A percentile compares a stretch with the other conserved stretches of the same genome.
phyloP scores from a whole-genome alignment of 805 yeast genomes.

The Candida maesae region DNA sequence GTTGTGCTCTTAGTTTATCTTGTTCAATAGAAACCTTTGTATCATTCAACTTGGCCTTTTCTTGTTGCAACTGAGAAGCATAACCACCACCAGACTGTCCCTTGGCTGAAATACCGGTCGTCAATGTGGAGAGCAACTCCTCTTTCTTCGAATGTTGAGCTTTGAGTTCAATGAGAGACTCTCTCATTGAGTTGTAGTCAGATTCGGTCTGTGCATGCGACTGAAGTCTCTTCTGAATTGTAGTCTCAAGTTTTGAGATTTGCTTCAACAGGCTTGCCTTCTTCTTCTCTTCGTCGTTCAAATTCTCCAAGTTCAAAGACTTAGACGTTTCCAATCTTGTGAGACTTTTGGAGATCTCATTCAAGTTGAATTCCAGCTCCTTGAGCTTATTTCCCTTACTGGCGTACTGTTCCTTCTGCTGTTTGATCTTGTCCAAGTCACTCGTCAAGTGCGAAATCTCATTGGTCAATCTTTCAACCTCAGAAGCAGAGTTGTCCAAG shows the following conservation, averaged over 20 bases:
- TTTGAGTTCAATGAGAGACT: slow-evolving; percentile 42
- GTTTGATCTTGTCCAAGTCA: slow-evolving; percentile 54
- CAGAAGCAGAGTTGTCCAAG: slow-evolving; percentile 38
- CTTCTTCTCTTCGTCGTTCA: slow-evolving; percentile 48
- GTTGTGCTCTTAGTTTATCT: slow-evolving; percentile 52
- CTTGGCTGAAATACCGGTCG: slow-evolving; percentile 85
- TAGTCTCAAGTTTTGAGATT: slow-evolving; percentile 31
- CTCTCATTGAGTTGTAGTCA: slow-evolving; percentile 42
- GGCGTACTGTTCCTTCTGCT: slow-evolving; percentile 52
- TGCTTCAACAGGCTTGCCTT: slow-evolving; percentile 32
- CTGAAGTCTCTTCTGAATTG: slow-evolving; percentile 34
- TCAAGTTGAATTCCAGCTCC: slow-evolving; percentile 56
- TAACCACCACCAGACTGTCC: slow-evolving; percentile 78
- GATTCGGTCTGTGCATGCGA: slow-evolving; percentile 39
- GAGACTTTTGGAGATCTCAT: slow-evolving; percentile 52
- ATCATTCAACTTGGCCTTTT: slow-evolving; percentile 51
- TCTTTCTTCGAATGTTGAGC: slow-evolving; percentile 55
- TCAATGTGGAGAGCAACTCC: slow-evolving; percentile 74
- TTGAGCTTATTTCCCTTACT: slow-evolving; percentile 58
- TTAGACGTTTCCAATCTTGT: slow-evolving; percentile 66
- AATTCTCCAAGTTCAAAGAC: slow-evolving; percentile 53
- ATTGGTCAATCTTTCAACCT: slow-evolving; percentile 41
- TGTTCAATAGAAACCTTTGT: slow-evolving; percentile 56
- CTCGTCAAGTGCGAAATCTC: slow-evolving; percentile 59
- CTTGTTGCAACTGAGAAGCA: slow-evolving; percentile 61